Base-by-base conservation (phyloP, 192 early-diverging fungal species). In the Jimgerdemannia flammicorona region DNA sequence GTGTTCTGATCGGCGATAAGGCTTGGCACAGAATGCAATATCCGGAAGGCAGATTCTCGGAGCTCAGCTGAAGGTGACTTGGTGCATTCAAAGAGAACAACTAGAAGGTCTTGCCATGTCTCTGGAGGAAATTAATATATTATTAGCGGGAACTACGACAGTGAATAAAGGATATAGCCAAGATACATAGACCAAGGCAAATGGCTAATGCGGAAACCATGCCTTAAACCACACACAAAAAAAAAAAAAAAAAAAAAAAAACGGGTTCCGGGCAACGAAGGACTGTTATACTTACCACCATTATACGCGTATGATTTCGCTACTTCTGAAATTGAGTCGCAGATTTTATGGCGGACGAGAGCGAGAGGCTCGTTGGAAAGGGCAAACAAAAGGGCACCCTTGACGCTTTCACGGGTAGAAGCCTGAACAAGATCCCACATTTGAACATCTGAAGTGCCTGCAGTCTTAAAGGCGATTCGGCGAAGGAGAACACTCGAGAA, bases 241-340 rank as follows among this genome's bases (percentile, higher is more conserved):
- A 29, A 29, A 29, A 29, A 0, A 29, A 29, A 29, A 29, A 0
- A 29, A 29, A 29, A 29, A 29, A 29, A 29, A 29, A 0, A 29
- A 29, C 29, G 29, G 29, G 29, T 29, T 29, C 29, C 1, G 29
- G 29, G 29, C 29, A 29, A 1, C 29, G 29, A 29, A 29, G n/a
- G 69, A 75, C 68, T 69, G 20, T 43, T 64, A 3, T 54, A 84
- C 84, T 81, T 75, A 88, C 87, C 83, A 66, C 80, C 84, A 74
- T 83, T 86, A 67, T 74, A 63, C 9, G 83, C 75, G 59, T 84
- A 80, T 71, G 87, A 85, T 78, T 89, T 90, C 74, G 92, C 90
- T 66, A 99, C 87, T 77, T 99, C 96, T 17, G 97, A 84, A 79
- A 98, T 93, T 39, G 96, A 93, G 81, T 99, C 97, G 79, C 92